Percentiles rank a stretch among this genome's conserved stretches.
These are phyloP conservation scores for Suillus spraguei DNA, from an alignment of 768 basidiomycete genomes.

Conservation along the genomic window DNA sequence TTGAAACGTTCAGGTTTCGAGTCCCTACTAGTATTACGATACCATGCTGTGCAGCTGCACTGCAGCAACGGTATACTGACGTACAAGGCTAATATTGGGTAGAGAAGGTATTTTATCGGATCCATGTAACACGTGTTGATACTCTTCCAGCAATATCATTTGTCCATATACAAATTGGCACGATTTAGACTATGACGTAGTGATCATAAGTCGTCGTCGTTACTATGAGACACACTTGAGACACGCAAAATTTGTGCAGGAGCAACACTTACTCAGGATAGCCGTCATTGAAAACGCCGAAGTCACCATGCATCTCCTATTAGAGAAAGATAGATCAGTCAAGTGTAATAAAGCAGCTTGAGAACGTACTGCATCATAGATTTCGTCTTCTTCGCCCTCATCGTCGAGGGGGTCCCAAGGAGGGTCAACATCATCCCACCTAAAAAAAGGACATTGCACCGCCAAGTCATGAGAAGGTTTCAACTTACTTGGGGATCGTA, in stretches of 20 bases:
- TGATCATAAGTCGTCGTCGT: background rate
- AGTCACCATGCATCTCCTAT: conserved; percentile 5
- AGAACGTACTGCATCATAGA: conserved; percentile 11
- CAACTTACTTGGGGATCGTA: background rate
- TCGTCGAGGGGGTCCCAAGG: conserved; percentile 31
- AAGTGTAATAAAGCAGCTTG: background rate
- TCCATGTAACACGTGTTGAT: background rate
- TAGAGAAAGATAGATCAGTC: background rate
- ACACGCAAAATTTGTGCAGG: background rate
- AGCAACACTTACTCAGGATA: conserved; percentile 5
- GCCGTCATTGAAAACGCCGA: conserved; percentile 6
- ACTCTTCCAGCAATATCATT: background rate
- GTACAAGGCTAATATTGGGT: background rate
- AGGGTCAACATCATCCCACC: conserved; percentile 21
- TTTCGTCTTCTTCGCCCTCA: conserved; percentile 25
- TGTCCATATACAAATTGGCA: background rate
- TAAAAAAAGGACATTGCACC: conserved; percentile 6
- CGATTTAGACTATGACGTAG: background rate
- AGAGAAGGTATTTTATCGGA: background rate
- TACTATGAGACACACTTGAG: too few species aligned
- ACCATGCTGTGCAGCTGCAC: background rate
- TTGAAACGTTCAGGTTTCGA: background rate
- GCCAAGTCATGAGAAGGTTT: background rate
- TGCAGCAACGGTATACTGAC: background rate
- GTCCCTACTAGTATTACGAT: background rate